phyloP scores from a whole-genome alignment of 2,329 filamentous ascomycete genomes.

The Lomentospora prolificans region DNA sequence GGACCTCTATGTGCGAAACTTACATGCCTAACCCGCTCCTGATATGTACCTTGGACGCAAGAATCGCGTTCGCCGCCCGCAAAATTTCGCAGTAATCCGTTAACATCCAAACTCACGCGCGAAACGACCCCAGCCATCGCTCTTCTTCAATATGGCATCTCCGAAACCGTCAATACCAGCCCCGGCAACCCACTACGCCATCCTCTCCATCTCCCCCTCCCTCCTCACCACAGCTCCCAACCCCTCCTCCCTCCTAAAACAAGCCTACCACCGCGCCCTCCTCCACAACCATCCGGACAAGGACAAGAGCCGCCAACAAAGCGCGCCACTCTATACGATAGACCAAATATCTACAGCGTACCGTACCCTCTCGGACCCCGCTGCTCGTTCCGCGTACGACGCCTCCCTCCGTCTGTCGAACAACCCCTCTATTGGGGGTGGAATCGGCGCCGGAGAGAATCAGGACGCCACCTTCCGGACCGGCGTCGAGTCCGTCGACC shows the following conservation, averaged over 20 bases:
- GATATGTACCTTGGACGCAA: too few species aligned
- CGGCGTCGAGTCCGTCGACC: slow-evolving; percentile 53
- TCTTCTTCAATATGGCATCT: not conserved
- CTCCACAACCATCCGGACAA: slow-evolving; percentile 60
- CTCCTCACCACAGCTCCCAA: slow-evolving; percentile 34
- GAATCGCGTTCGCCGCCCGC: too few species aligned
- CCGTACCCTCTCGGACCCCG: slow-evolving; percentile 40
- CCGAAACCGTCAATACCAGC: slow-evolving; percentile 6
- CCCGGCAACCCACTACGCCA: slow-evolving; percentile 46
- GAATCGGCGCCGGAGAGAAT: slow-evolving; percentile 15
- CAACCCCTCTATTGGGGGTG: slow-evolving; percentile 5
- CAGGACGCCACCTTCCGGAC: slow-evolving; percentile 35
- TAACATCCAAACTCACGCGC: too few species aligned
- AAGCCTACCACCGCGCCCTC: slow-evolving; percentile 54
- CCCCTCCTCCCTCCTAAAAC: slow-evolving; percentile 42
- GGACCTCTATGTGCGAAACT: too few species aligned
- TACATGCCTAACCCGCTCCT: too few species aligned
- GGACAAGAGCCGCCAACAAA: slow-evolving; percentile 12
- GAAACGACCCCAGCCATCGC: too few species aligned
- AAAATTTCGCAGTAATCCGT: too few species aligned
- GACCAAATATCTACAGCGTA: slow-evolving; percentile 57
- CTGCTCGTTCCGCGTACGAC: slow-evolving; percentile 44
- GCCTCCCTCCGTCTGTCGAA: slow-evolving; percentile 29
- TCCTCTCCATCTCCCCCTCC: slow-evolving; percentile 44
- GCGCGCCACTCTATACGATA: slow-evolving; percentile 33